Evolutionary conservation across 2,329 filamentous ascomycete genomes (phyloP).

Genomic region (Sphaerulina vaccinii): DNA sequence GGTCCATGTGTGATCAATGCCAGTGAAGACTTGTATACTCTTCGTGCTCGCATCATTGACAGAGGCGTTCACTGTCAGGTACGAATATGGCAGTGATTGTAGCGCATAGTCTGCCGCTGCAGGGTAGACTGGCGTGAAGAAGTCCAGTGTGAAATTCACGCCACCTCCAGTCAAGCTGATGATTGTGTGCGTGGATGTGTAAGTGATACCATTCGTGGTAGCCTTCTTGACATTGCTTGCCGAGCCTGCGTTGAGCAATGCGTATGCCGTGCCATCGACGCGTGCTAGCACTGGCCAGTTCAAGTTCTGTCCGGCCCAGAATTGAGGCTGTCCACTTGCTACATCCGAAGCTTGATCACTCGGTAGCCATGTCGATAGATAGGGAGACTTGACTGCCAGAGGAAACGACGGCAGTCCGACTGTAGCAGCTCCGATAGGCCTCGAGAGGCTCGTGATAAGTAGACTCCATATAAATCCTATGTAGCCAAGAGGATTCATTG

Average conservation of each 20-base stretch:
- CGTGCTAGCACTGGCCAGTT: conserved; percentile 39
- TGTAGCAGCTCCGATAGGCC: not conserved
- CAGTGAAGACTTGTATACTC: conserved; percentile 31
- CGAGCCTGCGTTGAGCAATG: conserved; percentile 34
- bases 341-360: conserved; percentile 30
- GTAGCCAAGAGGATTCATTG: not conserved
- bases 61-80: conserved; percentile 33
- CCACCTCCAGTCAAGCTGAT: conserved; percentile 32
- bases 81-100: conserved; percentile 40
- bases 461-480: not conserved
- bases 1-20: conserved; percentile 40
- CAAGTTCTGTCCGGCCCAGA: conserved; percentile 38
- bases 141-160: conserved; percentile 35
- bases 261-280: conserved; percentile 35
- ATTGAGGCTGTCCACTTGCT: conserved; percentile 33
- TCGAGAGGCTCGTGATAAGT: not conserved
- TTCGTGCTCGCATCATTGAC: conserved; percentile 18
- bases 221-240: conserved; percentile 21
- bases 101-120: conserved; percentile 35
- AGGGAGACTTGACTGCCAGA: conserved; percentile 37
- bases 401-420: conserved; percentile 27
- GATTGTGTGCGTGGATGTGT: conserved; percentile 37
- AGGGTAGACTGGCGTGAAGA: conserved; percentile 39
- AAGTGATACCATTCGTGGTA: conserved; percentile 28
- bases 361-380: conserved; percentile 39